phyloP scores from a whole-genome alignment of 2,329 filamentous ascomycete genomes.

The Monosporascus sp. region DNA sequence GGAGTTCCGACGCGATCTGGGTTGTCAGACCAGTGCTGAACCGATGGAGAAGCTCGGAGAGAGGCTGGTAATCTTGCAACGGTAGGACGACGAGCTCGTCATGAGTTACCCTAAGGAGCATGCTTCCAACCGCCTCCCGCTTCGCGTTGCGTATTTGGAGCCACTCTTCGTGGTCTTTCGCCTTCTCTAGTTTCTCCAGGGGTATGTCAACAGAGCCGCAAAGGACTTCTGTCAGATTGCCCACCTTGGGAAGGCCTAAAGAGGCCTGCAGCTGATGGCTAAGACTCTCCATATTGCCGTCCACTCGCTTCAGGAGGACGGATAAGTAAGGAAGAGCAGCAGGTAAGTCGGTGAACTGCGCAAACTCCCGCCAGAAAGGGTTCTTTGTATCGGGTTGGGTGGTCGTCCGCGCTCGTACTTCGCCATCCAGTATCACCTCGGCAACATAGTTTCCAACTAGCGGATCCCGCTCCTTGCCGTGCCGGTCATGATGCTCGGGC shows the following conservation, averaged over 20 bases:
- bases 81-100: constrained; percentile 89
- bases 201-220: constrained; percentile 76
- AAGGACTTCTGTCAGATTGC: constrained; percentile 43
- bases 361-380: constrained; percentile 79
- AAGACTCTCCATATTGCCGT: constrained; percentile 43
- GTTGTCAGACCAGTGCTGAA: constrained; percentile 80
- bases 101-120: constrained; percentile 75
- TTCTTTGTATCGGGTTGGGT: constrained; percentile 65
- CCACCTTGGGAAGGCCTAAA: constrained; percentile 35
- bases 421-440: constrained; percentile 74
- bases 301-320: constrained; percentile 64
- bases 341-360: constrained; percentile 70
- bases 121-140: constrained; percentile 72
- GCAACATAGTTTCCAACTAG: constrained; percentile 66
- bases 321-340: constrained; percentile 63
- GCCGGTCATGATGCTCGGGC: constrained; percentile 26
- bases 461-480: constrained; percentile 37
- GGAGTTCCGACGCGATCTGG: constrained; percentile 74
- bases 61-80: constrained; percentile 73
- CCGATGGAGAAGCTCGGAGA: constrained; percentile 77
- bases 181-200: constrained; percentile 70
- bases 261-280: constrained; percentile 38
- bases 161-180: constrained; percentile 82
- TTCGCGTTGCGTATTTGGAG: constrained; percentile 73
- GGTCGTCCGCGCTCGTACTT: constrained; percentile 70